Conservation (phyloP, 176 grass and related monocot species). For the Metroxylon sagu region DNA sequence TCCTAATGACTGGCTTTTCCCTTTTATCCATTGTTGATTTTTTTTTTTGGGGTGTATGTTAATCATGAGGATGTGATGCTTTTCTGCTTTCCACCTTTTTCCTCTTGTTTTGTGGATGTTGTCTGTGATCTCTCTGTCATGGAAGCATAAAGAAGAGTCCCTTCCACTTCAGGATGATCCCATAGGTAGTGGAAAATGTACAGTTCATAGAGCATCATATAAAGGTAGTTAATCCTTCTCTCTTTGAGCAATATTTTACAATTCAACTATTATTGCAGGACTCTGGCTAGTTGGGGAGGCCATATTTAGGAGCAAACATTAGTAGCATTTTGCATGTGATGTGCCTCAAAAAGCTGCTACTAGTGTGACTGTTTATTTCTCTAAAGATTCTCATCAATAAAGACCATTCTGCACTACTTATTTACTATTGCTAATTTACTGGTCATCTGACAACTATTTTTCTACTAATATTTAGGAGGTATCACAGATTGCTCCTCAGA, state of each 20-base stretch:
- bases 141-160: no score
- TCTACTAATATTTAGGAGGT: no score
- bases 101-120: no score
- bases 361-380: not conserved
- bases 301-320: not conserved
- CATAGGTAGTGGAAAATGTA: no score
- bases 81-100: no score
- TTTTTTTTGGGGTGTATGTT: not conserved
- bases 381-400: not conserved
- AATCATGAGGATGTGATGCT: not conserved
- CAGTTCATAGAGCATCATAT: no score
- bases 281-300: not conserved
- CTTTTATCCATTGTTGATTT: not conserved
- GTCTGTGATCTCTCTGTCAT: no score
- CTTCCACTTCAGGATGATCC: no score
- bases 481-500: no score
- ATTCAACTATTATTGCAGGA: not conserved
- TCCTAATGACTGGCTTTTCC: not conserved
- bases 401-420: no score
- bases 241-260: not conserved
- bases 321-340: slow-evolving; percentile 3
- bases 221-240: not conserved
- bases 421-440: no score
- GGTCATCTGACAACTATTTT: no score
- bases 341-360: slow-evolving; percentile 1